phyloP scores from a whole-genome alignment of 202 grass and related monocot genomes.

The Schoenoplectus tabernaemontani region DNA sequence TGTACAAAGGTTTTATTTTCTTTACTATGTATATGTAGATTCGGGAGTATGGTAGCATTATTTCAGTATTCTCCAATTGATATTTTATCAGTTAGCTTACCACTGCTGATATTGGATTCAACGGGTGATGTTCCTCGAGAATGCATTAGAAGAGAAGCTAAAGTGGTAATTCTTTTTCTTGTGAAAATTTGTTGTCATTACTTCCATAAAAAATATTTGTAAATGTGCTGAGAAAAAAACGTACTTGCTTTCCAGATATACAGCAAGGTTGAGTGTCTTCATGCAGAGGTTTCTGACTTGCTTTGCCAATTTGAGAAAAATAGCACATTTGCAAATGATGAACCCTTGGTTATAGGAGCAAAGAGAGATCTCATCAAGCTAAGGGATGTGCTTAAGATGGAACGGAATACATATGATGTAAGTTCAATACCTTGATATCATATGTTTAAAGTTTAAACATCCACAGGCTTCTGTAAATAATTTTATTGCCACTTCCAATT shows the following conservation, averaged over 20 bases:
- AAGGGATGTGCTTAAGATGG: constrained; percentile 60
- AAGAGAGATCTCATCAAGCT: constrained; percentile 46
- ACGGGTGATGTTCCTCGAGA: constrained; percentile 41
- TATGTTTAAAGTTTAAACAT: not conserved
- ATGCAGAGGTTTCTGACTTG: constrained; percentile 52
- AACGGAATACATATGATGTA: constrained; percentile 84
- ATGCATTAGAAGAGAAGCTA: constrained; percentile 69
- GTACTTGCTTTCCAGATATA: constrained; percentile 47
- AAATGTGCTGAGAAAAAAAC: constrained; percentile 6
- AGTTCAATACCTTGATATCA: not conserved
- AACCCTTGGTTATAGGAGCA: constrained; percentile 38
- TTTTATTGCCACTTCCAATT: not conserved
- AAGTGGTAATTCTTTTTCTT: constrained; percentile 36
- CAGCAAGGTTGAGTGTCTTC: constrained; percentile 43
- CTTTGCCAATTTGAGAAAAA: constrained; percentile 53
- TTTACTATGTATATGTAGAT: constrained; percentile 44
- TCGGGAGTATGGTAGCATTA: constrained; percentile 74
- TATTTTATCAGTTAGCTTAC: constrained; percentile 72
- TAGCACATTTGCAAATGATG: constrained; percentile 25
- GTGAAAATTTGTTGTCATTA: constrained; percentile 21
- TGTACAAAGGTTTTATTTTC: constrained; percentile 10
- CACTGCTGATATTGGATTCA: constrained; percentile 56
- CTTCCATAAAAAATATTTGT: not conserved
- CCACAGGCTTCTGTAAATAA: constrained; percentile 3
- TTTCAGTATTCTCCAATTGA: constrained; percentile 71